Evolutionary conservation across 345 rosid genomes (phyloP).

Genomic region (Salix viminalis): DNA sequence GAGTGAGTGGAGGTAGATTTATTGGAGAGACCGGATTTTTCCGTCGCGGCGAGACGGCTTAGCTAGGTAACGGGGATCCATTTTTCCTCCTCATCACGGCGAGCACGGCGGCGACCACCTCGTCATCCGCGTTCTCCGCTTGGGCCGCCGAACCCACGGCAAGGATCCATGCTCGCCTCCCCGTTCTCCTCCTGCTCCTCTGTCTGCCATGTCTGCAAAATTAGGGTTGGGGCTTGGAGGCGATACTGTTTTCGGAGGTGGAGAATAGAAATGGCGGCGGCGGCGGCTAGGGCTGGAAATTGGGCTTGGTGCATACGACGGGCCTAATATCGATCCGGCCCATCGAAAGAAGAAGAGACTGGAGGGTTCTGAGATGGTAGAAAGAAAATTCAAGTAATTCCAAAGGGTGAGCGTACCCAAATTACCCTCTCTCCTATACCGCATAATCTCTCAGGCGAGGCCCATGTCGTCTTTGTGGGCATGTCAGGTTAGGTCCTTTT

Average conservation of each 20-base stretch:
- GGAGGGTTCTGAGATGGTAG: too few species aligned
- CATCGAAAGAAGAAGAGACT: too few species aligned
- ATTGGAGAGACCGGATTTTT: conserved; percentile 50
- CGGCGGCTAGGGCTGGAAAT: background rate
- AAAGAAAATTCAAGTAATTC: too few species aligned
- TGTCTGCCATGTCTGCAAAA: conserved; percentile 48
- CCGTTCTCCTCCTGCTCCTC: conserved; percentile 65
- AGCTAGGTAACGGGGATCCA: conserved; percentile 91
- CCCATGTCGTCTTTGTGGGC: too few species aligned
- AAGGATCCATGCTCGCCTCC: conserved; percentile 65
- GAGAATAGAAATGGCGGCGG: background rate
- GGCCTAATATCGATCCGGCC: background rate
- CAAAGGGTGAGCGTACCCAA: too few species aligned
- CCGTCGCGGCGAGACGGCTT: conserved; percentile 62
- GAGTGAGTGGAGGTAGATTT: conserved; percentile 74
- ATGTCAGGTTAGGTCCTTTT: too few species aligned
- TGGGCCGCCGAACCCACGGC: conserved; percentile 55
- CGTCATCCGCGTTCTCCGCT: conserved; percentile 54
- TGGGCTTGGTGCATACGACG: background rate
- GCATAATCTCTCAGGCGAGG: too few species aligned
- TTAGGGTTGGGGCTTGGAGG: background rate
- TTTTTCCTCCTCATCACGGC: conserved; percentile 59
- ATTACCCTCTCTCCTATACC: too few species aligned
- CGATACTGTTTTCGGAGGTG: background rate
- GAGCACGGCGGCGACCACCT: conserved; percentile 64